Conservation (phyloP, 768 basidiomycete genomes). For the Harrya chromipes region DNA sequence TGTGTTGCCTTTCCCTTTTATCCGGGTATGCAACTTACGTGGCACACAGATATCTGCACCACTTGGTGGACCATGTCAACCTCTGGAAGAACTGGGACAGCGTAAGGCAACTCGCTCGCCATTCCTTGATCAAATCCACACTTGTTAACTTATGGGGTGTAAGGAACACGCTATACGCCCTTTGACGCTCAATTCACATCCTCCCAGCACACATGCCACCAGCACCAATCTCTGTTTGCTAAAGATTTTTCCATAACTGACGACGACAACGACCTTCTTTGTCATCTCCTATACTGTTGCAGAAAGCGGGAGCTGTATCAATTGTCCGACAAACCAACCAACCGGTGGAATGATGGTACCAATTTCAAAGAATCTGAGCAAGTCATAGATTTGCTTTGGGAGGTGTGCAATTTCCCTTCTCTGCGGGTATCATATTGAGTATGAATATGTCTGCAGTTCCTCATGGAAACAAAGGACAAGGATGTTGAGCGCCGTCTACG, state of each 20-base stretch:
- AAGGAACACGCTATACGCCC: neutral
- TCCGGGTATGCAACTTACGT: neutral
- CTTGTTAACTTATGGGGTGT: slow-evolving; percentile 14
- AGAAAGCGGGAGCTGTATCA: slow-evolving; percentile 14
- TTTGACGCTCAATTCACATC: neutral
- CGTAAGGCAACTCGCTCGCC: slow-evolving; percentile 16
- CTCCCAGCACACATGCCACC: slow-evolving; percentile 12
- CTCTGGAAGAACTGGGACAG: slow-evolving; percentile 15
- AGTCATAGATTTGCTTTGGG: slow-evolving; percentile 23
- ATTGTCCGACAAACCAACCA: neutral
- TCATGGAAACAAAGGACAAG: neutral
- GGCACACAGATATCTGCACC: slow-evolving; percentile 4
- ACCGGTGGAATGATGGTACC: neutral
- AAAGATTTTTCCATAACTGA: slow-evolving; percentile 1
- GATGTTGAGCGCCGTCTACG: slow-evolving; percentile 12
- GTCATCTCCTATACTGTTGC: slow-evolving; percentile 19
- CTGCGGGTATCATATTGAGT: neutral
- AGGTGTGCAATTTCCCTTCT: slow-evolving; percentile 10
- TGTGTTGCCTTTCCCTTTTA: neutral
- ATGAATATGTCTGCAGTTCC: slow-evolving; percentile 8
- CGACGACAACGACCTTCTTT: slow-evolving; percentile 17
- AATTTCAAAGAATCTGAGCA: slow-evolving; percentile 12
- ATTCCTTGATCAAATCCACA: slow-evolving; percentile 14
- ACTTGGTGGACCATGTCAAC: slow-evolving; percentile 4
- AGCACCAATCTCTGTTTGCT: slow-evolving; percentile 6